Base-by-base conservation (phyloP, 192 early-diverging fungal genomes). In the Borealophlyctis nickersoniae region DNA sequence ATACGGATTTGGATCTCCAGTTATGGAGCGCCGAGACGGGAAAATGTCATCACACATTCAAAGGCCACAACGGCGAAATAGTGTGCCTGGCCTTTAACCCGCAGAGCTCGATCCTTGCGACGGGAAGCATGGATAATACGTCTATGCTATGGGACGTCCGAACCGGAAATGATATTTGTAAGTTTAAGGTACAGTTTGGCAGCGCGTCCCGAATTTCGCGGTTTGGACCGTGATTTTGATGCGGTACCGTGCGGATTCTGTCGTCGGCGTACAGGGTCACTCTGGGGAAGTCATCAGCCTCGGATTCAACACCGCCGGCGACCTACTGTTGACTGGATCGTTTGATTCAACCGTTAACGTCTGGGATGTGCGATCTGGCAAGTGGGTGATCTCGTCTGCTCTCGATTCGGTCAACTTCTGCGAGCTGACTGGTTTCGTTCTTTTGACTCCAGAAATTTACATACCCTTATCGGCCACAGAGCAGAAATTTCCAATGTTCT, bases 381-480 rank as follows among this genome's bases (percentile, higher is more conserved):
- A 62, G 70, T 72, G 53, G 0, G 31, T 29, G 4, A 22, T 29
- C 14, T 1, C 16, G 16, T 35, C 34, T 55, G n/a, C 1, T 73
- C 23, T 0, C 55, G 54, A 23, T 26, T 13, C 39, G 2, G 0
- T 13, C 35, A 56, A 57, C 1, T 36, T n/a, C 2, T 26, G n/a
- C n/a, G 33, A 23, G 5, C 11, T 27, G 32, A 45, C 2, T 28
- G 24, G 23, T 49, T n/a, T n/a, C n/a, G n/a, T n/a, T n/a, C n/a
- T n/a, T n/a, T n/a, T n/a, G n/a, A n/a, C 16, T 50, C 22, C 60
- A 81, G 72, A 62, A 70, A 69, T 49, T 28, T 79, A 60, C 73
- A 79, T 54, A 81, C 70, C n/a, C 62, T 78, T 34, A 82, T 82
- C 58, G 81, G 81, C 19, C 81, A 82, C 62, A 73, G 79, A 2